phyloP scores from a whole-genome alignment of 345 rosid species.

The Nephelium lappaceum region DNA sequence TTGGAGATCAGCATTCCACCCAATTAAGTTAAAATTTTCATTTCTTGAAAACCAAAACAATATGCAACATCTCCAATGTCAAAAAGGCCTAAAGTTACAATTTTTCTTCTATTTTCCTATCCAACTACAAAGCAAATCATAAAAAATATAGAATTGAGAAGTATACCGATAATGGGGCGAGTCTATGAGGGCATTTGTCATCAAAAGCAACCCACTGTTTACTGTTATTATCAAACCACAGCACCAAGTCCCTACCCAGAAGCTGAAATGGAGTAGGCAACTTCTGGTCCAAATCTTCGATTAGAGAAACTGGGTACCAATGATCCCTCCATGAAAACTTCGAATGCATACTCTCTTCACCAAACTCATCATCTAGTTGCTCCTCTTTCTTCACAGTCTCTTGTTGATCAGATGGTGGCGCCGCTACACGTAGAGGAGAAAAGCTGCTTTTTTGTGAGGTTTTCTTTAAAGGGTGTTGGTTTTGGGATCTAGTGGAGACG shows the following conservation, averaged over 20 bases:
- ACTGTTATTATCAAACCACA: slow-evolving; percentile 72
- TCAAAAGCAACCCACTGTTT: slow-evolving; percentile 90
- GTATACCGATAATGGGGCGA: slow-evolving; percentile 89
- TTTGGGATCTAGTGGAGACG: slow-evolving; percentile 27
- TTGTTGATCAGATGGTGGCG: slow-evolving; percentile 45
- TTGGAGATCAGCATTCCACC: background rate
- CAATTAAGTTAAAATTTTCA: background rate
- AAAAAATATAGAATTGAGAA: slow-evolving; percentile 11
- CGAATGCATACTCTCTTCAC: slow-evolving; percentile 53
- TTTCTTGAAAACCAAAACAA: background rate
- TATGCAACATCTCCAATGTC: background rate
- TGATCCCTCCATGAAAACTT: slow-evolving; percentile 94
- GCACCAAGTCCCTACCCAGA: slow-evolving; percentile 87
- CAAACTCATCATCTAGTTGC: slow-evolving; percentile 50
- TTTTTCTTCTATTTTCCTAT: background rate
- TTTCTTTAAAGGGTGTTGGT: slow-evolving; percentile 17
- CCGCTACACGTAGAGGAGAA: slow-evolving; percentile 54
- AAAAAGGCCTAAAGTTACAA: background rate
- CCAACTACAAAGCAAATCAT: background rate
- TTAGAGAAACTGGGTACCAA: slow-evolving; percentile 93
- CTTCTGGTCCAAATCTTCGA: slow-evolving; percentile 81
- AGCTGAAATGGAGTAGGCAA: slow-evolving; percentile 90
- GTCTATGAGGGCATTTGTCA: slow-evolving; percentile 93
- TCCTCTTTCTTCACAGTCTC: slow-evolving; percentile 24
- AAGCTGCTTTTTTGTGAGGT: slow-evolving; percentile 9